Percentiles rank a stretch among this genome's conserved stretches.
These are phyloP conservation scores for Talaromyces borbonicus DNA, from an alignment of 495 filamentous ascomycete genomes.

Conservation along the genomic window DNA sequence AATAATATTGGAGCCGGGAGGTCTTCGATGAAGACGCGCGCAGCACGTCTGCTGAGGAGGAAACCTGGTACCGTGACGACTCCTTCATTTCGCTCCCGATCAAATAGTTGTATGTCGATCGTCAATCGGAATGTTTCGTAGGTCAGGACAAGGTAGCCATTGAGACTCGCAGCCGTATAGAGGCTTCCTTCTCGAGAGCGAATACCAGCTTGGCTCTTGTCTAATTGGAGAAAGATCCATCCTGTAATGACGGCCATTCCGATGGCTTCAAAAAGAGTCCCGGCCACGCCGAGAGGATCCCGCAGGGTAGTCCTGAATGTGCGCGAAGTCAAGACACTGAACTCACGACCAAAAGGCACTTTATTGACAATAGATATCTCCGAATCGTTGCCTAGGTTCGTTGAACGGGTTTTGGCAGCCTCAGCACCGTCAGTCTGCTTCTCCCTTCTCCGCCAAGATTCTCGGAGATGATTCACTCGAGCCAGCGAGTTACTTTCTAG, in stretches of 20 bases:
- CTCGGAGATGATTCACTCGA: constrained; percentile 45
- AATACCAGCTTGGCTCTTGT: constrained; percentile 47
- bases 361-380: constrained; percentile 12
- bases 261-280: constrained; percentile 53
- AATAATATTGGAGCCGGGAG: constrained; percentile 59
- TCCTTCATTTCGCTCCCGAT: constrained; percentile 60
- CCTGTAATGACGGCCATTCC: constrained; percentile 58
- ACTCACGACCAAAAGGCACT: constrained; percentile 47
- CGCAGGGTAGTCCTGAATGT: constrained; percentile 56
- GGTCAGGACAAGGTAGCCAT: constrained; percentile 63
- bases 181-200: constrained; percentile 55
- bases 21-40: constrained; percentile 57
- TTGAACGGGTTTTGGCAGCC: constrained; percentile 17
- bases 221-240: constrained; percentile 57
- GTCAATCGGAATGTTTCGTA: constrained; percentile 65
- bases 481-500: constrained; percentile 45
- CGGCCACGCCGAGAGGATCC: constrained; percentile 62
- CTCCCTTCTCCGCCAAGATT: constrained; percentile 36
- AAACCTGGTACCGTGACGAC: constrained; percentile 59
- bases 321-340: constrained; percentile 52
- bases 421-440: constrained; percentile 5
- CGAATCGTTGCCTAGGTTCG: neutral
- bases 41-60: constrained; percentile 53
- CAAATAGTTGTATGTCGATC: constrained; percentile 61
- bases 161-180: constrained; percentile 55